phyloP scores from a whole-genome alignment of 2,329 filamentous ascomycete species.

The Sporothrix inflata region DNA sequence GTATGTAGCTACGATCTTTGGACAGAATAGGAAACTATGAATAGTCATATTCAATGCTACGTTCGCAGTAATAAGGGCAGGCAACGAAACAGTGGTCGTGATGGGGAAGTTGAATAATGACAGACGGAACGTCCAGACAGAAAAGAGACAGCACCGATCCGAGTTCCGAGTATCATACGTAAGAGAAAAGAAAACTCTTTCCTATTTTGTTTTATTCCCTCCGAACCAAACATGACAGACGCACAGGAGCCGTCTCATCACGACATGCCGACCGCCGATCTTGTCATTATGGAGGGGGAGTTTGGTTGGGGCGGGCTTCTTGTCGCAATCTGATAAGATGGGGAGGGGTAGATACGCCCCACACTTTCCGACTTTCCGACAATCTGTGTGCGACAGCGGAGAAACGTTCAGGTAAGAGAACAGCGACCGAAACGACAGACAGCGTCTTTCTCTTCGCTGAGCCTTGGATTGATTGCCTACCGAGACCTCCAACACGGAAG shows the following conservation, averaged over 20 bases:
- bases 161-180: neutral
- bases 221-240: neutral
- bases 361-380: neutral
- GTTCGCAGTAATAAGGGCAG: neutral
- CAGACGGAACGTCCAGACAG: neutral
- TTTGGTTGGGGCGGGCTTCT: neutral
- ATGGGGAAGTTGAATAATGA: neutral
- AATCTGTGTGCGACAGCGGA: neutral
- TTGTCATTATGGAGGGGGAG: conserved; percentile 9
- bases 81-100: too few species aligned
- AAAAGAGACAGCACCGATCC: neutral
- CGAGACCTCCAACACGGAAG: neutral
- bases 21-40: neutral
- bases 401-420: neutral
- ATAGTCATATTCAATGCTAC: neutral
- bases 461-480: neutral
- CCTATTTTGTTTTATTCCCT: neutral
- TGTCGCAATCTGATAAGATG: conserved; percentile 24
- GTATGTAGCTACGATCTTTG: neutral
- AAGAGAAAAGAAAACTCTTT: too few species aligned
- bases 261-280: conserved; percentile 21
- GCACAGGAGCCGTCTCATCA: neutral
- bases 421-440: neutral
- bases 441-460: neutral
- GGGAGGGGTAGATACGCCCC: neutral